These are phyloP conservation scores for Dendrothele bispora DNA, from an alignment of 768 basidiomycete genomes.

Conservation along the genomic window DNA sequence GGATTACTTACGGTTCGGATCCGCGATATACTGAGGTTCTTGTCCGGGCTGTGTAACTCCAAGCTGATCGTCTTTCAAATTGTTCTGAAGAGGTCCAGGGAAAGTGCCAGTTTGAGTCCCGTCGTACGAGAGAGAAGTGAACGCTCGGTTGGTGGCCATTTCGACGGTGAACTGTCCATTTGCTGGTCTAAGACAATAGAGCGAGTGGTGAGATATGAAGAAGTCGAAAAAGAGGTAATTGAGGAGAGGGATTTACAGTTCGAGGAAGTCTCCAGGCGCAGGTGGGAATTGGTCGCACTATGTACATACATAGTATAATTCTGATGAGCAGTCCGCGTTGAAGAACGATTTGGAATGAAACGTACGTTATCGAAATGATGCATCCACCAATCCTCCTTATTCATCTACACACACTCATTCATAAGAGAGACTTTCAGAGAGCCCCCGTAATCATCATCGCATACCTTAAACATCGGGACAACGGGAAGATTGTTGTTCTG, in stretches of 20 bases:
- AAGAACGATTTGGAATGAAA: neutral
- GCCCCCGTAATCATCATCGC: neutral
- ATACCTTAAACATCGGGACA: slow-evolving; percentile 34
- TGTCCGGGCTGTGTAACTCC: slow-evolving; percentile 22
- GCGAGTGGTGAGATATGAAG: too few species aligned
- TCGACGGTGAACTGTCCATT: slow-evolving; percentile 44
- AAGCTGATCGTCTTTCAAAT: slow-evolving; percentile 31
- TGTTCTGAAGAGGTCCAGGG: too few species aligned
- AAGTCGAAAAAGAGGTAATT: neutral
- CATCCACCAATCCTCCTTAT: slow-evolving; percentile 40
- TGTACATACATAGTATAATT: neutral
- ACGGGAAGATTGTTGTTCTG: slow-evolving; percentile 29
- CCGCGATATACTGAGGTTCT: slow-evolving; percentile 30
- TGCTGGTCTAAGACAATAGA: slow-evolving; percentile 42
- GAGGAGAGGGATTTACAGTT: slow-evolving; percentile 30
- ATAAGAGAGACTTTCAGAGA: too few species aligned
- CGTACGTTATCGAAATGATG: slow-evolving; percentile 37
- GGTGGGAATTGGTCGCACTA: slow-evolving; percentile 50
- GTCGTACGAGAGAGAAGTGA: slow-evolving; percentile 37
- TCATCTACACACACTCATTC: slow-evolving; percentile 21
- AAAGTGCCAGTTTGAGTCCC: slow-evolving; percentile 23
- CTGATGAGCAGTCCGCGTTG: neutral
- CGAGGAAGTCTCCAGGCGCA: slow-evolving; percentile 39
- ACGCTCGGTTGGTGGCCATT: slow-evolving; percentile 39
- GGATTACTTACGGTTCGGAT: slow-evolving; percentile 33